Conservation (phyloP, 2,329 filamentous ascomycete genomes). For the Fusarium odoratissimum region DNA sequence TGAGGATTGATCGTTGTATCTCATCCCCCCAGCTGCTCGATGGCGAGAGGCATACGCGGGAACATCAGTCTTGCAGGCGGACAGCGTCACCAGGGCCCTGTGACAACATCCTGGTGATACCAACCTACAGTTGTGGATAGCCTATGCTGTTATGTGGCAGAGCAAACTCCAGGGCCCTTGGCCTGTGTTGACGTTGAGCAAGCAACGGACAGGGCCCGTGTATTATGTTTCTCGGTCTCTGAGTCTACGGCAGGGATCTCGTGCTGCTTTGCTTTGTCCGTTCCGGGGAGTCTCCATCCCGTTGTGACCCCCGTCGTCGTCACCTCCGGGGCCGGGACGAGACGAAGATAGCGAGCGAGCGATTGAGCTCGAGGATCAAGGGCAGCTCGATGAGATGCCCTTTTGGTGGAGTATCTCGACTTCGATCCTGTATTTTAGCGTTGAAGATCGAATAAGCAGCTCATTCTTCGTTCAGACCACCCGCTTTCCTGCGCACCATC, state of each 20-base stretch:
- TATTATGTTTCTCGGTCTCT: constrained; percentile 39
- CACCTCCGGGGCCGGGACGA: constrained; percentile 35
- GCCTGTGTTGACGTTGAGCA: constrained; percentile 39
- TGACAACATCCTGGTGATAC: constrained; percentile 37
- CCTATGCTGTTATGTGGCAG: constrained; percentile 25
- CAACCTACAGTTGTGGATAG: constrained; percentile 24
- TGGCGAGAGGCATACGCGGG: constrained; percentile 37
- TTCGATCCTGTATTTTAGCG: constrained; percentile 18
- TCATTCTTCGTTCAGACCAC: constrained; percentile 11
- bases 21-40: constrained; percentile 32
- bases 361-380: constrained; percentile 14
- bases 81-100: constrained; percentile 11
- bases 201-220: constrained; percentile 44
- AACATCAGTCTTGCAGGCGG: constrained; percentile 21
- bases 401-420: constrained; percentile 16
- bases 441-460: constrained; percentile 8
- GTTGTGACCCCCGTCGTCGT: constrained; percentile 39
- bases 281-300: constrained; percentile 36
- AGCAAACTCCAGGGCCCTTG: constrained; percentile 34
- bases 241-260: constrained; percentile 34
- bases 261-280: constrained; percentile 35
- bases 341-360: constrained; percentile 4
- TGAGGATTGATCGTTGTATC: constrained; percentile 30
- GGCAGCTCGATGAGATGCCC: not conserved
- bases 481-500: constrained; percentile 20